phyloP scores from a whole-genome alignment of 2,329 filamentous ascomycete genomes.

The Aspergillus caelatus region DNA sequence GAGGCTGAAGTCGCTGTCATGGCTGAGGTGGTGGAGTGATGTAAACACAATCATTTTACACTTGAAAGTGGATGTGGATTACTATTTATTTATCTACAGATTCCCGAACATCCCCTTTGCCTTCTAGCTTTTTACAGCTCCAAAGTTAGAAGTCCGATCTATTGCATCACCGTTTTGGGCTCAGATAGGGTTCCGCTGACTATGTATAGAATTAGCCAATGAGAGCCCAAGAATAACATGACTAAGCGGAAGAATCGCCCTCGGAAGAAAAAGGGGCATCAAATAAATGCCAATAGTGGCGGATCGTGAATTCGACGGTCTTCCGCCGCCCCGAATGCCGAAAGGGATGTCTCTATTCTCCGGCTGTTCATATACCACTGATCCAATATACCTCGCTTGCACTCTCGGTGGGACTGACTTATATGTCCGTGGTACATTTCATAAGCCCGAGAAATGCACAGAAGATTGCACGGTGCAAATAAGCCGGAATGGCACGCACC shows the following conservation, averaged over 20 bases:
- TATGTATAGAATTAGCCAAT: neutral
- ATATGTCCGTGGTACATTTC: too few relatives aligned
- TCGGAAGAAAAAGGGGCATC: neutral
- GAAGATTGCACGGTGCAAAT: too few relatives aligned
- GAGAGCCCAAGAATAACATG: rapidly evolving
- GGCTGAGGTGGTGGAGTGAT: neutral
- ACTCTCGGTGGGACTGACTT: too few relatives aligned
- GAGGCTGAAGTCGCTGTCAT: neutral
- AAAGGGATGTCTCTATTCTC: too few relatives aligned
- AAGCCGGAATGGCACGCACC: too few relatives aligned
- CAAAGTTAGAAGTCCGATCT: neutral
- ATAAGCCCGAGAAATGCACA: too few relatives aligned
- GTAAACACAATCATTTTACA: too few relatives aligned
- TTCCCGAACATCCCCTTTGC: neutral
- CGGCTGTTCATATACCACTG: too few relatives aligned
- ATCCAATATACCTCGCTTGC: too few relatives aligned
- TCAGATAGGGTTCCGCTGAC: neutral
- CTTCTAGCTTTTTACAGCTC: neutral
- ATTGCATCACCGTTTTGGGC: neutral
- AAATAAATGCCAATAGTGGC: neutral
- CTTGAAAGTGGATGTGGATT: rapidly evolving
- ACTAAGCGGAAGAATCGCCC: neutral
- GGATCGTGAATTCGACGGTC: neutral
- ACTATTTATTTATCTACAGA: neutral
- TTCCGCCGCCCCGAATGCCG: too few relatives aligned